These are phyloP conservation scores for Mucor circinelloides DNA, from an alignment of 371 early-diverging fungal species.

Conservation along the genomic window DNA sequence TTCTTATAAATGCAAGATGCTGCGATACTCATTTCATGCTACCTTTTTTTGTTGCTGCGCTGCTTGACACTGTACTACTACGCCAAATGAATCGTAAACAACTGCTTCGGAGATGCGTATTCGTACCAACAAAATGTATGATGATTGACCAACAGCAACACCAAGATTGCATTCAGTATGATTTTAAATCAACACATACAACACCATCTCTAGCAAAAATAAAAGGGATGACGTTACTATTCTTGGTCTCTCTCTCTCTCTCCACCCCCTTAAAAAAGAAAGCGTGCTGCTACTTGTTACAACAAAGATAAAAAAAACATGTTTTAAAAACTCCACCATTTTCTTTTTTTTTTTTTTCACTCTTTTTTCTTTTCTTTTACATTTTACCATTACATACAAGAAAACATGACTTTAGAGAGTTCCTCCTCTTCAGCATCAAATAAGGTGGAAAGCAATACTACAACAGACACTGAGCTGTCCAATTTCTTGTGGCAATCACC, in stretches of 20 bases:
- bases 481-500: slow-evolving; percentile 49
- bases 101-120: too few relatives aligned
- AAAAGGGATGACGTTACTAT: not conserved
- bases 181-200: not conserved
- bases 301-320: not conserved
- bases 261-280: not conserved
- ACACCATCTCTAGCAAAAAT: not conserved
- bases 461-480: slow-evolving; percentile 19
- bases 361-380: not conserved
- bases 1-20: too few relatives aligned
- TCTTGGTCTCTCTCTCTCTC: not conserved
- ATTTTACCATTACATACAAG: not conserved
- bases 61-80: too few relatives aligned
- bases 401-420: slow-evolving; percentile 9
- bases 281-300: not conserved
- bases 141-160: too few relatives aligned
- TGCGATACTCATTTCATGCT: too few relatives aligned
- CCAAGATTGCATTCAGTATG: not conserved
- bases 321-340: not conserved
- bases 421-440: slow-evolving; percentile 1
- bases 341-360: not conserved
- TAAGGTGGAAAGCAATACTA: not conserved
- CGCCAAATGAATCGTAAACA: too few relatives aligned
- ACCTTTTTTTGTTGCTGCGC: too few relatives aligned
- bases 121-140: too few relatives aligned